Percentiles rank a stretch among this genome's conserved stretches.
Conservation (phyloP, 148 eudicot genomes). For the Chenopodium album region DNA sequence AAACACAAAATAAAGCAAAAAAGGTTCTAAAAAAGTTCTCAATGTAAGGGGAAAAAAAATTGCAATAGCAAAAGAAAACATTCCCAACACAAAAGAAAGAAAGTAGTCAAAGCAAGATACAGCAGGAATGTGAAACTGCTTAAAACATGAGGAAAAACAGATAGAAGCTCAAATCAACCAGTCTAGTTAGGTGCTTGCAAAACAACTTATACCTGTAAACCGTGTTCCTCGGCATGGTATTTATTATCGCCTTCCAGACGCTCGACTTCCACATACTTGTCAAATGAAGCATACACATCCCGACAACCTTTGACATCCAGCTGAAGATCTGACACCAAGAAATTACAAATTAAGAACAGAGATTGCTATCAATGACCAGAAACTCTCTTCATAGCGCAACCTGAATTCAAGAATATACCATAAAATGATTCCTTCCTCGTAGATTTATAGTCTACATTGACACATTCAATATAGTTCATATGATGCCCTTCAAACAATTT, state of each 20-base stretch:
- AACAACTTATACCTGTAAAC: conserved; percentile 67
- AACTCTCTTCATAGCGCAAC: not conserved
- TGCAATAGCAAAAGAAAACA: not conserved
- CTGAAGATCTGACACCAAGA: conserved; percentile 69
- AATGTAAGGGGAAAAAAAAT: conserved; percentile 3
- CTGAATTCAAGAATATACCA: conserved; percentile 42
- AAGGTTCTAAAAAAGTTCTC: not conserved
- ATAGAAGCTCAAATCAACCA: not conserved
- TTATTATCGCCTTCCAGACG: conserved; percentile 94
- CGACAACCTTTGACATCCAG: conserved; percentile 97
- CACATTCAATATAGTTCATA: conserved; percentile 95
- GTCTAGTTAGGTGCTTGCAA: not conserved
- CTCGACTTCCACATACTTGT: conserved; percentile 98
- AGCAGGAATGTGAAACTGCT: not conserved
- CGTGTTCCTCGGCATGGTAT: conserved; percentile 85
- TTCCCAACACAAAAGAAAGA: not conserved
- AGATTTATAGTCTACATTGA: conserved; percentile 89
- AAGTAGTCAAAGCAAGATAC: not conserved
- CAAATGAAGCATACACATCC: conserved; percentile 96
- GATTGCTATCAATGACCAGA: conserved; percentile 2
- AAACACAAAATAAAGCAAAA: not conserved
- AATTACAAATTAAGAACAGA: not conserved
- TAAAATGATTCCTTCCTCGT: conserved; percentile 96
- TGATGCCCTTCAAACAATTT: conserved; percentile 94
- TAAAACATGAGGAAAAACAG: not conserved